Percentiles rank a stretch among this genome's conserved stretches.
Conservation (phyloP, 306 rosid genomes). For the Dicorynia guianensis region DNA sequence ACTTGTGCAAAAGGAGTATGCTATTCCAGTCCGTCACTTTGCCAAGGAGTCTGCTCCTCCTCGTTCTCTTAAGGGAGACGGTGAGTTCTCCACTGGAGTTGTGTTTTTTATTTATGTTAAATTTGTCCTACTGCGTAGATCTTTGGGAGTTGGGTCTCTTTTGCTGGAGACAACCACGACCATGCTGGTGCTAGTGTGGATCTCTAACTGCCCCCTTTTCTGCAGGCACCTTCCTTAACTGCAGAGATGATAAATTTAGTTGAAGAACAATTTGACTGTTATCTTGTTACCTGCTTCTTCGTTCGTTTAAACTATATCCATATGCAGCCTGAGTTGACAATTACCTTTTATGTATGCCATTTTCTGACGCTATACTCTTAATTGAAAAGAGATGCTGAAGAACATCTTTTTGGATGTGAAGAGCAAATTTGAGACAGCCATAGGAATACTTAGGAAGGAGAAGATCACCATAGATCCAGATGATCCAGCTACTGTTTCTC, state of each 20-base stretch:
- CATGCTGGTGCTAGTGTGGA: not conserved
- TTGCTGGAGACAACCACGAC: not conserved
- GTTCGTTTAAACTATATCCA: not conserved
- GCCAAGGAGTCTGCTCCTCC: constrained; percentile 76
- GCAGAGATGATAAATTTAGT: not conserved
- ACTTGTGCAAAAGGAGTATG: constrained; percentile 66
- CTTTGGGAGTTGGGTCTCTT: not conserved
- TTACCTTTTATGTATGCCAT: constrained; percentile 16
- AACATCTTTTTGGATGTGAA: constrained; percentile 79
- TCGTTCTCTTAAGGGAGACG: constrained; percentile 76
- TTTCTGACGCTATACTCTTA: constrained; percentile 36
- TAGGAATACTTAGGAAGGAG: constrained; percentile 77
- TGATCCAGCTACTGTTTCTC: constrained; percentile 88
- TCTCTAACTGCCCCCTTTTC: not conserved
- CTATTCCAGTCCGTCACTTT: constrained; percentile 76
- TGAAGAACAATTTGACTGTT: constrained; percentile 4
- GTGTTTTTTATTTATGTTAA: constrained; percentile 13
- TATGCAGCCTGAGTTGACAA: constrained; percentile 13
- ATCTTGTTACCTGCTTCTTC: not conserved
- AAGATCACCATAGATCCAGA: constrained; percentile 93
- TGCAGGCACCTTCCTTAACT: not conserved
- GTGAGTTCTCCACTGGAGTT: constrained; percentile 56
- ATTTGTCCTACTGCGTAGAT: not conserved
- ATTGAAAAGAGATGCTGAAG: constrained; percentile 83
- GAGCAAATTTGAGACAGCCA: constrained; percentile 79